Base-by-base conservation (phyloP, 73 alveolate species). In the Uronychia binucleata region DNA sequence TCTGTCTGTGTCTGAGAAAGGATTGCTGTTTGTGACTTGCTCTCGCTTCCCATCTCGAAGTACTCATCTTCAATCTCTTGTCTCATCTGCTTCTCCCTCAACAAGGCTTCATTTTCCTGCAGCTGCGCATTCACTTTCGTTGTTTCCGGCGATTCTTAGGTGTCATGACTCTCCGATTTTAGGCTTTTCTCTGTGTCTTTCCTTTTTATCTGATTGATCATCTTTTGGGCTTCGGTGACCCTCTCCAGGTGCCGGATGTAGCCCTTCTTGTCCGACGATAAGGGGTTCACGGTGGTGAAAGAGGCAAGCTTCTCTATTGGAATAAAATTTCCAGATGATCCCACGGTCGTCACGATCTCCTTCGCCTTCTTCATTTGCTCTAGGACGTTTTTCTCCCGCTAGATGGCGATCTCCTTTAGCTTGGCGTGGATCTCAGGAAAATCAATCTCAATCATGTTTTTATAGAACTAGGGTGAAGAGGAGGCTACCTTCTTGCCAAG, bases 361-460 rank as follows among this genome's bases (percentile, higher is more conserved):
- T 46, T 46, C 19, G 78, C 78, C 30, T 67, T 67, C 29, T 28
- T 8, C 32, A 67, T 26, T 5, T 14, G 5, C 78, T 79, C 19
- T 8, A 46, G 14, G 28, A 86, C 75, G 30, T 79, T 86, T n/a
- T 59, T 58, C 77, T 87, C 93, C 75, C 93, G 85, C 46, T 59
- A 77, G n/a, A 34, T 1, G 26, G 95, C 95, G 0, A 34, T 57
- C 30, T 77, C 78, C 58, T 67, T 75, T 19, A 89, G 78, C 46
- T 89, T 27, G 28, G 30, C n/a, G 30, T 88, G 80, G 34, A 85
- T 74, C 28, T 85, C 91, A 0, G 95, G 95, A 35, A 32, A 89
- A 35, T 89, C 95, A 78, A 81, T 85, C 35, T 77, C 33, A 0
- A 89, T 89, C 27, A 87, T 59, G 0, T 84, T 86, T 59, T 79